A percentile compares a stretch with the other conserved stretches of the same genome.
These are phyloP conservation scores for Rugonectria rugulosa DNA, from an alignment of 2,329 filamentous ascomycete genomes.

Conservation along the genomic window DNA sequence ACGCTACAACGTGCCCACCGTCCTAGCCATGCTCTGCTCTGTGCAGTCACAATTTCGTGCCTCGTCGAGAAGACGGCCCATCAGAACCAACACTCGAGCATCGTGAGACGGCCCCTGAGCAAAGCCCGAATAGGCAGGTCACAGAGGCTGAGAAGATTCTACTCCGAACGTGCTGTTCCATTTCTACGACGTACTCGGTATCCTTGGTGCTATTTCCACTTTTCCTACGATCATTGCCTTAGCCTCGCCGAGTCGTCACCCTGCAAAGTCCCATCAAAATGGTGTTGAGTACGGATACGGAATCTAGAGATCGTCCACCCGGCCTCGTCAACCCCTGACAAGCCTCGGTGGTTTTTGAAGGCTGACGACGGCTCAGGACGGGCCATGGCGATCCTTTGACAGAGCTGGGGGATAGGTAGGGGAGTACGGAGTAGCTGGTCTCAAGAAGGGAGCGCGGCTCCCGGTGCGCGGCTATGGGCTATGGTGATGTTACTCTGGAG, in stretches of 20 bases:
- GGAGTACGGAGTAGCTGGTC: not conserved
- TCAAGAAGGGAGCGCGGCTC: not conserved
- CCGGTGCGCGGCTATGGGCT: constrained; percentile 12
- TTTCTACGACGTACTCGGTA: no score
- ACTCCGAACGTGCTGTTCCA: constrained; percentile 12
- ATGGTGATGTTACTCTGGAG: constrained; percentile 6
- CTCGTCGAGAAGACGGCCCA: constrained; percentile 6
- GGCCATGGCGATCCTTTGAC: not conserved
- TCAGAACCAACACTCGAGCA: constrained; percentile 1
- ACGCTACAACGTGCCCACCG: constrained; percentile 10
- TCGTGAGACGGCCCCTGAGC: constrained; percentile 7
- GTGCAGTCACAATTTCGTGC: not conserved
- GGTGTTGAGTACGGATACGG: constrained; percentile 16
- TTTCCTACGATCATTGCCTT: constrained; percentile 7
- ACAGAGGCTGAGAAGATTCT: constrained; percentile 5
- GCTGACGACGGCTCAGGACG: constrained; percentile 5
- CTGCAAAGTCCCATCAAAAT: not conserved
- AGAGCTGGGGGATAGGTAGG: not conserved
- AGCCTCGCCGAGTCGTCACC: not conserved
- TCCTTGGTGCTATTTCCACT: no score
- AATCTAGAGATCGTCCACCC: constrained; percentile 21
- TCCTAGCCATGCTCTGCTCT: constrained; percentile 4
- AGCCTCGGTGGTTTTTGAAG: constrained; percentile 3
- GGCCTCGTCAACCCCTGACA: constrained; percentile 11
- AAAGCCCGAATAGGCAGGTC: constrained; percentile 17